Evolutionary conservation across 2,329 filamentous ascomycete genomes (phyloP), one percentile per base, ranked within the genome.

Genomic region (Colletotrichum kahawae): DNA sequence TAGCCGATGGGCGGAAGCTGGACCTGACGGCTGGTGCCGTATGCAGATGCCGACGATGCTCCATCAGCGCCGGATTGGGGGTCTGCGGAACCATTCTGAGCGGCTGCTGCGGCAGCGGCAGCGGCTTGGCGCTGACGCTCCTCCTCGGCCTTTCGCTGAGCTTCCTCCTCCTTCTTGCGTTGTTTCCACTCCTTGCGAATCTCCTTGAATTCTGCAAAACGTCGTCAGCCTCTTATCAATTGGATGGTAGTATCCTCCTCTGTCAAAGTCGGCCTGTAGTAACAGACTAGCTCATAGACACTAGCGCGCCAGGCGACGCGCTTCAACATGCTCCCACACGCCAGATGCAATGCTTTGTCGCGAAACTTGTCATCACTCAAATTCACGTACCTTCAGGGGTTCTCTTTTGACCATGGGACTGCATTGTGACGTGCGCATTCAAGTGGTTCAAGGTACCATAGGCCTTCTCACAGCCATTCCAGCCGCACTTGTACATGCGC

Each of bases 121-220:
- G 82, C 82, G 9, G 83, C 83, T 64, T 87, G 85, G 18, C 89
- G 90, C 84, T 92, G 93, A 71, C 96, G 94, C 82, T 98, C 96
- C 78, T 98, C 96, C 12, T 96, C 95, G 14, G 94, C 94, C 88
- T 98, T 98, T 82, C 96, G 94, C 80, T 92, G 90, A 67, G 93
- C 93, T 78, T 98, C 96, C 80, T 98, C 96, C 84, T 98, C 97
- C 95, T 99, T 99, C 92, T 98, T 98, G 82, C 97, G 95, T 51
- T 95, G 95, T 88, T 98, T 99, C 97, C 97, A 99, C 82, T 98
- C 96, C 83, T 98, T 98, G 77, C 97, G 94, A 76, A 98, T 98
- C 82, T 99, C 97, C 84, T 99, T 99, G 88, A 99, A 98, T 85
- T 98, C 97, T 98, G 82, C 78, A 81, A 14, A 75, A 74, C 77